A percentile compares a stretch with the other conserved stretches of the same genome.
These are phyloP conservation scores for Teunomyces cretensis DNA, from an alignment of 805 yeast species.

Conservation along the genomic window DNA sequence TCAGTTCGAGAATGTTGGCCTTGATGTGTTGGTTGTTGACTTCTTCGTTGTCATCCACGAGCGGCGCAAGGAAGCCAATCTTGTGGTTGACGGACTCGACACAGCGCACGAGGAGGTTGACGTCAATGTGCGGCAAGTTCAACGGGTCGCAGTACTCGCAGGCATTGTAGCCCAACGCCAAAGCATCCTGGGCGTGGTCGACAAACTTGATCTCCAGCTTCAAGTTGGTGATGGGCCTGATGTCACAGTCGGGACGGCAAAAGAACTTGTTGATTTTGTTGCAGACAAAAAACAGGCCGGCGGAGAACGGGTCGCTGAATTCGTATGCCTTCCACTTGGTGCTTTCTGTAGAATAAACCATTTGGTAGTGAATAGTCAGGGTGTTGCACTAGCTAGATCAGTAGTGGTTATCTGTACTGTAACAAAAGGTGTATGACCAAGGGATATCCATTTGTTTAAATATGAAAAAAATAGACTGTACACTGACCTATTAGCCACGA, in stretches of 20 bases:
- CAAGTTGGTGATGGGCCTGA: conserved; percentile 41
- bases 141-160: conserved; percentile 60
- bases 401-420: no score
- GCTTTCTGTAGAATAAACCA: conserved; percentile 44
- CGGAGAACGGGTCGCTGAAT: conserved; percentile 65
- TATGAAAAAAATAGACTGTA: conserved; percentile 3
- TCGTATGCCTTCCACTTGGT: conserved; percentile 64
- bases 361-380: conserved; percentile 12
- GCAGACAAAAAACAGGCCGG: conserved; percentile 56
- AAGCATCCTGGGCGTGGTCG: conserved; percentile 41
- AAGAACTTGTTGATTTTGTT: conserved; percentile 41
- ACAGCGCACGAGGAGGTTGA: conserved; percentile 45
- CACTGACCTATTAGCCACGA: background rate
- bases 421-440: background rate
- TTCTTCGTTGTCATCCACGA: conserved; percentile 46
- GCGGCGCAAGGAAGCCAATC: conserved; percentile 58
- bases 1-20: conserved; percentile 33
- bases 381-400: no score
- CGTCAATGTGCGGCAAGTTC: conserved; percentile 44
- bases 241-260: conserved; percentile 73
- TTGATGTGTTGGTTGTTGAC: conserved; percentile 35
- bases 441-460: background rate
- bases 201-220: conserved; percentile 48
- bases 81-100: conserved; percentile 54
- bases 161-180: conserved; percentile 44